These are phyloP conservation scores for Cyathus olla DNA, from an alignment of 1,284 basidiomycete genomes.

Conservation along the genomic window DNA sequence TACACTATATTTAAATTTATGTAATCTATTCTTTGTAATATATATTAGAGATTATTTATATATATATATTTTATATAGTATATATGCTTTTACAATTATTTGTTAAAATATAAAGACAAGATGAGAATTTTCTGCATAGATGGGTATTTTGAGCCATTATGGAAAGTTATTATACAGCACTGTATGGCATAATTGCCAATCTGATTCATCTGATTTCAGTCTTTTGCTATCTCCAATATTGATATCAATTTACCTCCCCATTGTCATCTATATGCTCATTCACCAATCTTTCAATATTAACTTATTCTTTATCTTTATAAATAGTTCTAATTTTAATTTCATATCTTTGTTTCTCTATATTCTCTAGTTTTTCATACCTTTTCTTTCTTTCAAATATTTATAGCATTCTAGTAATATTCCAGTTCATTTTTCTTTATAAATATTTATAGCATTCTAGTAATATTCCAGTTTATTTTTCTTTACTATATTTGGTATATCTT, in stretches of 20 bases:
- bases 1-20: no score
- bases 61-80: background rate
- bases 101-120: background rate
- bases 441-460: no score
- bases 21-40: no score
- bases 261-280: background rate
- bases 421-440: no score
- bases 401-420: no score
- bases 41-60: no score
- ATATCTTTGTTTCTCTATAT: no score
- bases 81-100: background rate
- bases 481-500: no score
- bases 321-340: conserved; percentile 11
- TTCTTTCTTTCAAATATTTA: no score
- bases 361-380: no score
- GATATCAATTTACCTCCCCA: background rate
- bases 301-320: conserved; percentile 3
- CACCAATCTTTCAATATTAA: conserved; percentile 4
- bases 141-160: background rate
- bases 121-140: background rate
- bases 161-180: background rate
- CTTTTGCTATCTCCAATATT: background rate
- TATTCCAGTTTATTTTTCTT: no score
- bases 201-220: background rate
- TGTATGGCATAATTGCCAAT: background rate